Evolutionary conservation across 163 green algal species (phyloP).

Genomic region (Scenedesmus sp.): DNA sequence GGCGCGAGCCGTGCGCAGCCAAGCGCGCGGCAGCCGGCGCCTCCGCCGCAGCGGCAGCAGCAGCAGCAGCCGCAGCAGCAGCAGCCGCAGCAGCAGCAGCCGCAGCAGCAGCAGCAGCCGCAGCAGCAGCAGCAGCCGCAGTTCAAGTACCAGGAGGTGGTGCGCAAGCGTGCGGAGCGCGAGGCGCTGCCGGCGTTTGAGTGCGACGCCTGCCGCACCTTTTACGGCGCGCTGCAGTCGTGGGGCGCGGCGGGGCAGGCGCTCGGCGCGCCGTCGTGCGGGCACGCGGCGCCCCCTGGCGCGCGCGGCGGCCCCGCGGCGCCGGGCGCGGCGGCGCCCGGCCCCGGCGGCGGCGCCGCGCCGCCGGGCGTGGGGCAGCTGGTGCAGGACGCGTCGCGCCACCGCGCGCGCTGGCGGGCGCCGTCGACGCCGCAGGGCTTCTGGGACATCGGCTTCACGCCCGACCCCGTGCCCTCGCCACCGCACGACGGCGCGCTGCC

Average conservation of each 20-base stretch:
- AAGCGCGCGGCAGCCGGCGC: background rate
- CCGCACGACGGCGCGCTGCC: too few relatives aligned
- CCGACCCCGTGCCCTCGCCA: too few relatives aligned
- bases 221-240: constrained; percentile 65
- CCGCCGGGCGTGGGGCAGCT: background rate
- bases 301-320: too few relatives aligned
- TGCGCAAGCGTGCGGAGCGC: constrained; percentile 59
- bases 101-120: background rate
- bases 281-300: constrained; percentile 18
- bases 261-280: background rate
- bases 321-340: background rate
- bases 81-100: constrained; percentile 1
- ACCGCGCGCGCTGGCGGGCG: constrained; percentile 60
- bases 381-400: constrained; percentile 61
- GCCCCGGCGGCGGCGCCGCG: background rate
- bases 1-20: background rate
- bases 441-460: constrained; percentile 51
- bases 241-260: constrained; percentile 47
- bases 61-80: constrained; percentile 1
- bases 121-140: background rate
- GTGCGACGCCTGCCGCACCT: constrained; percentile 66
- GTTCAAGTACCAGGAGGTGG: constrained; percentile 56
- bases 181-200: constrained; percentile 59
- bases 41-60: constrained; percentile 3
- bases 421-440: constrained; percentile 62